Conservation (phyloP, 768 basidiomycete species). For the Bullera alba region DNA sequence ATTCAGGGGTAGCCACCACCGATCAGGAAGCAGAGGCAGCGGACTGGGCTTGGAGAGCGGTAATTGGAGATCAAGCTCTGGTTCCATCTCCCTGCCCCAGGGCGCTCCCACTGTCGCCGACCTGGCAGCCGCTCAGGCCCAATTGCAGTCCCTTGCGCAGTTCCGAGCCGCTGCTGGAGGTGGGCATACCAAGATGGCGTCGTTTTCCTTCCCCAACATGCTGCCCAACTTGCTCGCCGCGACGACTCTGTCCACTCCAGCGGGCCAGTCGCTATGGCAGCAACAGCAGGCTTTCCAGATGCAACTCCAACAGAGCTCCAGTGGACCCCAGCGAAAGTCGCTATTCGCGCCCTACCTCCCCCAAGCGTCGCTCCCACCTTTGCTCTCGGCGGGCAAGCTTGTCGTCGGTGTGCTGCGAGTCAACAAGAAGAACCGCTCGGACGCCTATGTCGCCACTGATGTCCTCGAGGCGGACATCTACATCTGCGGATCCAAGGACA, state of each 20-base stretch:
- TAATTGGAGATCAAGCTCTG: slow-evolving; percentile 83
- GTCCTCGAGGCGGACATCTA: slow-evolving; percentile 98
- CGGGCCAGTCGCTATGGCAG: slow-evolving; percentile 67
- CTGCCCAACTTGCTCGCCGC: slow-evolving; percentile 95
- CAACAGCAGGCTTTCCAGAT: slow-evolving; percentile 91
- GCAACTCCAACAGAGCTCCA: slow-evolving; percentile 81
- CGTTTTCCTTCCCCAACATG: slow-evolving; percentile 98
- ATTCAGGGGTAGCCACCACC: slow-evolving; percentile 36
- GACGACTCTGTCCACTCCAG: slow-evolving; percentile 77
- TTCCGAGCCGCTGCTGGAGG: slow-evolving; percentile 80
- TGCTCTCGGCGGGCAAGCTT: slow-evolving; percentile 91
- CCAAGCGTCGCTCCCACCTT: slow-evolving; percentile 90
- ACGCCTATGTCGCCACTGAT: slow-evolving; percentile 97
- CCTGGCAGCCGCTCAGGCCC: slow-evolving; percentile 93
- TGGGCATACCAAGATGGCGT: slow-evolving; percentile 93
- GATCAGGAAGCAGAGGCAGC: slow-evolving; percentile 38
- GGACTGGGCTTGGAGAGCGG: slow-evolving; percentile 39
- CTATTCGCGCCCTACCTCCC: slow-evolving; percentile 98
- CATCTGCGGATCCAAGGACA: slow-evolving; percentile 96
- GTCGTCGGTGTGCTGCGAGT: slow-evolving; percentile 95
- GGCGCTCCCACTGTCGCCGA: slow-evolving; percentile 52
- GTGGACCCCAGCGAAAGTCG: slow-evolving; percentile 87
- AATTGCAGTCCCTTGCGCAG: slow-evolving; percentile 89
- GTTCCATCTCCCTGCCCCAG: slow-evolving; percentile 10
- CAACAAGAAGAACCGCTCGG: slow-evolving; percentile 96